A percentile compares a stretch with the other conserved stretches of the same genome.
These are phyloP conservation scores for Cyamopsis tetragonoloba DNA, from an alignment of 306 rosid genomes.

Conservation along the genomic window DNA sequence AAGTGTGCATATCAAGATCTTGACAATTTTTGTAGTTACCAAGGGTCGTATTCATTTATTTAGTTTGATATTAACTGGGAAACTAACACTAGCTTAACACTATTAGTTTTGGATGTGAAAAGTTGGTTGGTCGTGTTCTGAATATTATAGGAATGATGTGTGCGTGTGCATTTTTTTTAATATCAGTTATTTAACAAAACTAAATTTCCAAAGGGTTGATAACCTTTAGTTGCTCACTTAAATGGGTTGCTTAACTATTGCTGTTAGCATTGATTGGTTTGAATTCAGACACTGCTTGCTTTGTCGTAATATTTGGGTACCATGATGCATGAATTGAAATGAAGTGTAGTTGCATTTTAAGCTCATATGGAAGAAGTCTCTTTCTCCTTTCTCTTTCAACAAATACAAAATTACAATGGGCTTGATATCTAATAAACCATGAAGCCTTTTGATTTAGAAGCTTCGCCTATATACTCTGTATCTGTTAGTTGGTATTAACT, in stretches of 20 bases:
- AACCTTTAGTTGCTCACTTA: neutral
- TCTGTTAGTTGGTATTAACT: neutral
- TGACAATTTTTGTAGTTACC: neutral
- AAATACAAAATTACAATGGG: neutral
- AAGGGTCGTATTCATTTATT: neutral
- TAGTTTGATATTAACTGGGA: neutral
- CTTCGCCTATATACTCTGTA: neutral
- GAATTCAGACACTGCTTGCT: neutral
- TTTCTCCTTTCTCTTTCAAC: neutral
- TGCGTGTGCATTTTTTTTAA: neutral
- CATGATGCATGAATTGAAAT: slow-evolving; percentile 5
- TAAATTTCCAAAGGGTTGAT: neutral
- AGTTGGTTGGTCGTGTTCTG: neutral
- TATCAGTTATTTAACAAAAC: neutral
- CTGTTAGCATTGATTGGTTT: neutral
- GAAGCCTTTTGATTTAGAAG: neutral
- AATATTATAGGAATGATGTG: neutral
- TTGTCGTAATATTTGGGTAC: neutral
- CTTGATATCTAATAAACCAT: neutral
- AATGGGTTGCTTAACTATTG: neutral
- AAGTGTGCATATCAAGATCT: neutral
- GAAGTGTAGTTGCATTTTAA: neutral
- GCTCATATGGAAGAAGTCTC: neutral
- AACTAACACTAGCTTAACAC: neutral
- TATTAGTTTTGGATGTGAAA: neutral